A percentile compares a stretch with the other conserved stretches of the same genome.
phyloP scores from a whole-genome alignment of 2,329 filamentous ascomycete genomes.

The Emmonsiellopsis sp. region DNA sequence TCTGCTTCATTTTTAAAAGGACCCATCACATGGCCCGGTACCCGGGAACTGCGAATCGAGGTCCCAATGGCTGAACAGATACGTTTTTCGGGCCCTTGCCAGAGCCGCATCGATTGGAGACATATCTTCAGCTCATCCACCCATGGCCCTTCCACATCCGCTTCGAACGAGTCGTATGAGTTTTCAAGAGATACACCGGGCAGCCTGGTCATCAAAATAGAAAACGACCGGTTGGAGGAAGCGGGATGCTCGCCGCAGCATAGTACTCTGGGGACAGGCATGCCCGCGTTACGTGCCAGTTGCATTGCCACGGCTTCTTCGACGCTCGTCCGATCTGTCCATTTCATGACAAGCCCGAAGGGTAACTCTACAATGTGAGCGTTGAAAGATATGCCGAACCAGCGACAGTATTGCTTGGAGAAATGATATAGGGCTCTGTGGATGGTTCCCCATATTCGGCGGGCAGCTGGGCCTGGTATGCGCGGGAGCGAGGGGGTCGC shows the following conservation, averaged over 20 bases:
- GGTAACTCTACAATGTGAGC: background rate
- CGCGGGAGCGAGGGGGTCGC: conserved; percentile 17
- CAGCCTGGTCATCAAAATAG: background rate
- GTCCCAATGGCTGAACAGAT: conserved; percentile 26
- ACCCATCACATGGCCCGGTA: conserved; percentile 24
- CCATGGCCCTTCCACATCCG: background rate
- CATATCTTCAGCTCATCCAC: conserved; percentile 2
- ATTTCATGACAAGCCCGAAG: conserved; percentile 3
- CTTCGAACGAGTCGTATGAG: background rate
- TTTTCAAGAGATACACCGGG: background rate
- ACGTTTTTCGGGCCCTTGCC: conserved; percentile 2
- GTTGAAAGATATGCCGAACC: conserved; percentile 6
- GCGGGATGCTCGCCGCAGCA: background rate
- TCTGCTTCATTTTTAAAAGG: conserved; percentile 19
- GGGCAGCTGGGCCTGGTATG: conserved; percentile 11
- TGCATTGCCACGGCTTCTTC: conserved; percentile 2
- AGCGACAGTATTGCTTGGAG: conserved; percentile 23
- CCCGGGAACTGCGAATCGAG: conserved; percentile 19
- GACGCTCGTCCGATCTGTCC: conserved; percentile 3
- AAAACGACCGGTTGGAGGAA: background rate
- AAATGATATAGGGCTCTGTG: conserved; percentile 21
- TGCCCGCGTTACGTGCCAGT: background rate
- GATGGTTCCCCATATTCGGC: conserved; percentile 20
- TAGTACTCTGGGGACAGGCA: background rate
- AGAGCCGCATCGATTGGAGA: conserved; percentile 3